These are phyloP conservation scores for Poa pratensis DNA, from an alignment of 176 grass and related monocot genomes.

Conservation along the genomic window DNA sequence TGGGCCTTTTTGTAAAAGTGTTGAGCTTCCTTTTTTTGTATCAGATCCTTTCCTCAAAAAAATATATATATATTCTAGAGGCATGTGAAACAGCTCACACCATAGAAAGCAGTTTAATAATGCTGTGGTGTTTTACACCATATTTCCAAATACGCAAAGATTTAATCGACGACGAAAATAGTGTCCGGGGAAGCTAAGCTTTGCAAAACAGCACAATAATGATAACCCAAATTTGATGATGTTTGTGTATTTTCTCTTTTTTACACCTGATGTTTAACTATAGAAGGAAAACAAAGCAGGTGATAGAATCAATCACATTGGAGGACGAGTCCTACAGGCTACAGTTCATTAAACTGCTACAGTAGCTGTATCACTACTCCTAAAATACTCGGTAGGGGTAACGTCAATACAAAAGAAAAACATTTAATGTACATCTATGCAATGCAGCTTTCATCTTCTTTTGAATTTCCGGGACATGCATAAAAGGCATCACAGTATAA, in stretches of 20 bases:
- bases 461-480: not conserved
- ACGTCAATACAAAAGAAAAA: not conserved
- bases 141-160: not conserved
- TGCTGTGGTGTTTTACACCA: not conserved
- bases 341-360: not conserved
- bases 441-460: not conserved
- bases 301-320: not conserved
- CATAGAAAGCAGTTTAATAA: not conserved
- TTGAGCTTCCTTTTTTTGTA: too few relatives aligned
- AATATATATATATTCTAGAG: not conserved
- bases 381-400: too few relatives aligned
- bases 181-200: not conserved
- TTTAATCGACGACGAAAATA: not conserved
- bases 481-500: not conserved
- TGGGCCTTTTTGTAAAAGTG: too few relatives aligned
- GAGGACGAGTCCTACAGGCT: not conserved
- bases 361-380: not conserved
- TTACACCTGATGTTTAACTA: not conserved
- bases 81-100: not conserved
- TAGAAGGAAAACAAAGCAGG: not conserved
- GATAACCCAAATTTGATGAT: not conserved
- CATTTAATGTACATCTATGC: conserved; percentile 1
- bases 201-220: not conserved
- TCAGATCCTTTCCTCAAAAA: too few relatives aligned
- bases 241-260: not conserved